Base-by-base conservation (phyloP, 1,284 basidiomycete genomes). In the Fomitopsis pinicola region DNA sequence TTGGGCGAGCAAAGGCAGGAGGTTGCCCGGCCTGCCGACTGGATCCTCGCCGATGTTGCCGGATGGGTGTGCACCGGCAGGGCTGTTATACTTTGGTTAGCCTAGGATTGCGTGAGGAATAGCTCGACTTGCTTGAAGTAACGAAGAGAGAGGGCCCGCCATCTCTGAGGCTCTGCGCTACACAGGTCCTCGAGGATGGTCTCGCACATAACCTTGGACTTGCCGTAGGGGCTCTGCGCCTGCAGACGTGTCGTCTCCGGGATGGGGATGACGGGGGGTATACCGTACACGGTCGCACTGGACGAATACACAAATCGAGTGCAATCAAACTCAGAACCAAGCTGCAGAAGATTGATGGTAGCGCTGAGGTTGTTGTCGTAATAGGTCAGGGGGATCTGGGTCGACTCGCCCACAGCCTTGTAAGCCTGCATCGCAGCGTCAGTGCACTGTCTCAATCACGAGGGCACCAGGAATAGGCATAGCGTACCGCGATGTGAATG, bases 271-370 rank as follows among this genome's bases (percentile, higher is more conserved):
- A 80, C 80, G 53, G 92, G 89, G 8, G 97, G 97, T 2, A 89
- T 95, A 63, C 97, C 97, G 74, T 99, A 99, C 40, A 99, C 97
- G n/a, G 97, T 99, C 1, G 97, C 97, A 28, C 95, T 97, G 12
- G 96, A 98, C 1, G 95, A 98, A 80, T 98, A 99, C 64, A 99
- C 96, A 65, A 99, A 81, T 62, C 93, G 86, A 63, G 84, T 83
- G 78, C 90, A 93, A 62, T 89, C 87, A 75, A 88, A 92, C 64
- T 92, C 89, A 60, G 82, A 81, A 95, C 98, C 98, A 66, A 85
- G 79, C 79, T 95, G 87, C 55, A 97, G 81, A 22, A 97, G 84
- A 53, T 83, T 86, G 63, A 97, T 77, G 2, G 94, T 95, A 10
- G 93, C 95, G 42, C 82, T 77, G 62, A 98, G 94, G 72, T 97